Conservation (phyloP, 192 early-diverging fungal genomes). For the Podochytrium sp. region DNA sequence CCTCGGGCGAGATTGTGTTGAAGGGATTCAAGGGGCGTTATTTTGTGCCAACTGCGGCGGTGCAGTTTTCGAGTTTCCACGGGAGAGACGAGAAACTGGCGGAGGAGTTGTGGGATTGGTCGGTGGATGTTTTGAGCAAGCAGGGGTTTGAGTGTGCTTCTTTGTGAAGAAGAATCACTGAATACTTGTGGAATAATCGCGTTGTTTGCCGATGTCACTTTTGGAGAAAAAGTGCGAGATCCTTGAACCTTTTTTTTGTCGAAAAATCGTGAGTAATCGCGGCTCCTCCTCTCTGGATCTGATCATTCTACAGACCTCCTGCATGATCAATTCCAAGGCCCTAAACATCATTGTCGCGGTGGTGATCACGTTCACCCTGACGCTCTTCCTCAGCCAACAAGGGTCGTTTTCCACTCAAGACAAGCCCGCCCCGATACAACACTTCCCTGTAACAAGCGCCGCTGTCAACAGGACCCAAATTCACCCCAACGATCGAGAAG, state of each 20-base stretch:
- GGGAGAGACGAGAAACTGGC: slow-evolving; percentile 38
- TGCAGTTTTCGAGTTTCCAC: slow-evolving; percentile 13
- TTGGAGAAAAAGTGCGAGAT: neutral
- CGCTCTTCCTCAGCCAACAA: too few relatives aligned
- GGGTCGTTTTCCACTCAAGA: too few relatives aligned
- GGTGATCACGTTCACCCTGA: too few relatives aligned
- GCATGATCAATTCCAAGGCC: neutral
- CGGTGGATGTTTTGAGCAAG: slow-evolving; percentile 32
- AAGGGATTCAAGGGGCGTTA: slow-evolving; percentile 37
- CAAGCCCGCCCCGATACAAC: too few relatives aligned
- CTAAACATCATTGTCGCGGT: neutral
- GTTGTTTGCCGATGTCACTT: neutral
- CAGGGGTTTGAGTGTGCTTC: slow-evolving; percentile 15
- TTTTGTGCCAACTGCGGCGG: slow-evolving; percentile 42
- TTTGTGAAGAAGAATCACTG: neutral
- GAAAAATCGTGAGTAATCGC: neutral
- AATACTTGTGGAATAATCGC: neutral
- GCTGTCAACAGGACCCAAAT: too few relatives aligned
- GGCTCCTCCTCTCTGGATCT: neutral
- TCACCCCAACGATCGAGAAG: slow-evolving; percentile 1
- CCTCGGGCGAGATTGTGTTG: slow-evolving; percentile 44
- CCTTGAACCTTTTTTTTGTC: too few relatives aligned
- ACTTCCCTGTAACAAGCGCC: too few relatives aligned
- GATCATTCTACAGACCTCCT: too few relatives aligned
- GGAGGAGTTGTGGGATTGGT: slow-evolving; percentile 46